Base-by-base conservation (phyloP, 2,329 filamentous ascomycete genomes). In the Venturia pyrina region DNA sequence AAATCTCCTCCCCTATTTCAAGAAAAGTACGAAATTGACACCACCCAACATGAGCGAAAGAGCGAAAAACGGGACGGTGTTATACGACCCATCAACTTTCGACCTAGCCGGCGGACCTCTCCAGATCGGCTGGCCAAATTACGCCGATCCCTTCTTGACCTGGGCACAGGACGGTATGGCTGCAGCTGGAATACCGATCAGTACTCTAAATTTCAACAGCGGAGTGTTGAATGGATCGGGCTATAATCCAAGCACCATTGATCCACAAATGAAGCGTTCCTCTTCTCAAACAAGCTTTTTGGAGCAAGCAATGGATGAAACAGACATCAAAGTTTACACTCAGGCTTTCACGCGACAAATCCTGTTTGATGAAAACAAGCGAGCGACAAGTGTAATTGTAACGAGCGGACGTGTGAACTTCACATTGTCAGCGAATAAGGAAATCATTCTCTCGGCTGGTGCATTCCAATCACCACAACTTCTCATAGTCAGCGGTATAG, bases 311-410 rank as follows among this genome's bases (percentile, higher is more conserved):
- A 50, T 74, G 5, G 67, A 66, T 5, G 65, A 63, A 21, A 64
- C 68, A 2, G 68, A 66, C 28, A 63, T 71, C 4, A 68, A 66
- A n/a, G 69, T 78, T 0, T 78, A 75, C 65, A 70, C 70, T 19
- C 67, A 68, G 6, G 74, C 75, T 10, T 67, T 75, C 28, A 75
- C 73, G 0, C 71, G 73, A 53, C 73, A 73, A 64, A 73, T 78
- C 40, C 37, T 77, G 3, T 78, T 78, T 67, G 65, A 74, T 60
- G 62, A 10, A 3, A 66, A 69, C 62, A 72, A 62, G 62, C n/a
- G 62, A 57, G 17, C 3, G 64, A 69, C 62, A 72, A 62, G 62
- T 19, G 62, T 66, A 17, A 40, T 46, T 21, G 65, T 66, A 17
- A 40, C 53, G n/a, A 65, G 44, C 13, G 34, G 21, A 11, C 61